Base-by-base conservation (phyloP, 306 rosid species). In the Gastrolobium bilobum region DNA sequence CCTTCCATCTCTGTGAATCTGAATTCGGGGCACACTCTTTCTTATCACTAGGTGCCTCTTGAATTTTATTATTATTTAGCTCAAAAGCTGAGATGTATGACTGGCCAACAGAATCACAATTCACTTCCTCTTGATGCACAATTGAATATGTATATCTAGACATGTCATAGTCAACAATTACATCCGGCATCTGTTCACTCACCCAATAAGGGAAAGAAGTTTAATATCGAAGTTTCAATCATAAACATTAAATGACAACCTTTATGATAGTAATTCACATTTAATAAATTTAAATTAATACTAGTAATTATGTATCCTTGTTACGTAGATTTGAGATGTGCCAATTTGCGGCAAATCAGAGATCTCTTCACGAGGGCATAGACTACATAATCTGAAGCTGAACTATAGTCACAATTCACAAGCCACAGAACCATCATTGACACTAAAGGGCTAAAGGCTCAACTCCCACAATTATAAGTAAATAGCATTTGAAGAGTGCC, bases 91-190 rank as follows among this genome's bases (percentile, higher is more conserved):
- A 82, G 14, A 72, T 26, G 67, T 51, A 2, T 64, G 87, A 68
- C 52, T 31, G 80, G 77, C 81, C 85, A 82, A 47, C 78, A 87
- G 83, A 79, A 81, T 68, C 74, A 77, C 79, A 84, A 40, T 39
- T 83, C 77, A 92, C 90, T 87, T 92, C 95, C 79, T 95, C 98
- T 90, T 91, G 97, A 80, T 92, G 97, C 73, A 87, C 89, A 76
- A 92, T 65, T 14, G 89, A 87, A 81, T 85, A 90, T 73, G 81
- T 82, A 78, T 83, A 87, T 50, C 79, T 88, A 38, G 94, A 87
- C 93, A 95, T 91, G 87, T 92, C 89, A 66, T 92, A 95, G 73
- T 95, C 98, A 77, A 92, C 94, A 78, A 95, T 81, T 56, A 90
- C 79, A 91, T 92, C 99, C 8, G 99, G 97, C 91, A 95, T 90